Evolutionary conservation across 108 stramenopile genomes (phyloP).

Genomic region (Aureococcus anophagefferens): DNA sequence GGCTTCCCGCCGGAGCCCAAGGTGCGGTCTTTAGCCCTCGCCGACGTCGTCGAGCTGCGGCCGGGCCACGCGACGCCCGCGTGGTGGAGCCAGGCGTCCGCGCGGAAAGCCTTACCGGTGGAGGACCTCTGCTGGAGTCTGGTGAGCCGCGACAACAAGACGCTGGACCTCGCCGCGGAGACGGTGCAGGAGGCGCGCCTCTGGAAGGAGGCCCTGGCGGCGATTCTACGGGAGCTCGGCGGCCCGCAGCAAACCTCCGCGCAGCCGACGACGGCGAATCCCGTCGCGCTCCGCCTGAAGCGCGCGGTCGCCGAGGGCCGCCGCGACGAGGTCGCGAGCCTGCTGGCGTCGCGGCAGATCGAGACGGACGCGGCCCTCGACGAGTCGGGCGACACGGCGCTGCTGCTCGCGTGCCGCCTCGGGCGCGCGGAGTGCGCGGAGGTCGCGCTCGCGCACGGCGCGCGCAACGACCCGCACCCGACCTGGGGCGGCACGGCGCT

Average conservation of each 20-base stretch:
- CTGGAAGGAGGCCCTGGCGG: constrained; percentile 18
- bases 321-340: background rate
- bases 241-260: background rate
- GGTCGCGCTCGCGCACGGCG: constrained; percentile 43
- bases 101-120: constrained; percentile 14
- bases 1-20: background rate
- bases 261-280: background rate
- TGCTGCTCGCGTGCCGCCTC: constrained; percentile 52
- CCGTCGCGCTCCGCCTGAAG: constrained; percentile 12
- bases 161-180: constrained; percentile 26
- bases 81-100: constrained; percentile 24
- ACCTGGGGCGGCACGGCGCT: constrained; percentile 45
- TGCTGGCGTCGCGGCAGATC: background rate
- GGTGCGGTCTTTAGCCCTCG: background rate
- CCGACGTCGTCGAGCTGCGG: constrained; percentile 5
- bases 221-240: background rate
- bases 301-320: constrained; percentile 8
- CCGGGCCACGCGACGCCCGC: constrained; percentile 25
- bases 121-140: constrained; percentile 27
- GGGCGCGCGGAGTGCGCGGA: constrained; percentile 41
- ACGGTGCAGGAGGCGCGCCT: constrained; percentile 17
- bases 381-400: constrained; percentile 43
- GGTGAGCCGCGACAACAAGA: constrained; percentile 10
- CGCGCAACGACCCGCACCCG: constrained; percentile 62
- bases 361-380: constrained; percentile 30